These are phyloP conservation scores for Dothideomycetes sp. DNA, from an alignment of 2,329 filamentous ascomycete species.

Conservation along the genomic window DNA sequence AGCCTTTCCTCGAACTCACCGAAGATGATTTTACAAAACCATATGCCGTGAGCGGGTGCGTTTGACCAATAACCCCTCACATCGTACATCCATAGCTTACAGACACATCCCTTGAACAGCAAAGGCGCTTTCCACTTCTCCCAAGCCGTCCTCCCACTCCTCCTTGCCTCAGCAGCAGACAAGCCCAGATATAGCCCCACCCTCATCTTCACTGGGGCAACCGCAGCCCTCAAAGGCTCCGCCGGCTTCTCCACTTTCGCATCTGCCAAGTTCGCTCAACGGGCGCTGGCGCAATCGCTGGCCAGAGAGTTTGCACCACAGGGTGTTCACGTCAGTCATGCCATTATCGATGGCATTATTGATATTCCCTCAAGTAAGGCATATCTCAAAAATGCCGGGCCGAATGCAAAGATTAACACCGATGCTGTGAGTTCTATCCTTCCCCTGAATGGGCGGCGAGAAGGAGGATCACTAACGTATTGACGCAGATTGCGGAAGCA, in stretches of 20 bases:
- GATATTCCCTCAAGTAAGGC: constrained; percentile 63
- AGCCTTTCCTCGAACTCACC: constrained; percentile 50
- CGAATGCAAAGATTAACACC: constrained; percentile 59
- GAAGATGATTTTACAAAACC: constrained; percentile 45
- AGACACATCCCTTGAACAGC: too few relatives aligned
- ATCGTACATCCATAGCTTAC: too few relatives aligned
- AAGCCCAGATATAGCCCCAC: constrained; percentile 59
- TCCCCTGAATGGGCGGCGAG: constrained; percentile 8
- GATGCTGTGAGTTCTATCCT: constrained; percentile 52
- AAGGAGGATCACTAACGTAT: too few relatives aligned
- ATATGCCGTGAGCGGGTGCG: constrained; percentile 40
- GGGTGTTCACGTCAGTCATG: constrained; percentile 73
- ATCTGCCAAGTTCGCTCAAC: constrained; percentile 66
- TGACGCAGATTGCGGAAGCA: constrained; percentile 76
- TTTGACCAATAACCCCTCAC: too few relatives aligned
- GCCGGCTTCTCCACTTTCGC: constrained; percentile 62
- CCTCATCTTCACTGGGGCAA: constrained; percentile 78
- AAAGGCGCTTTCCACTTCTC: constrained; percentile 67
- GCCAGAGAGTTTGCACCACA: constrained; percentile 75
- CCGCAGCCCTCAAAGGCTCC: constrained; percentile 63
- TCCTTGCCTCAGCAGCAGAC: constrained; percentile 49
- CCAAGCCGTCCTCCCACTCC: constrained; percentile 56
- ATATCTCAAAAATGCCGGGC: constrained; percentile 41
- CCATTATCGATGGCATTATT: constrained; percentile 75
- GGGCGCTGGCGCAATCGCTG: constrained; percentile 63